Base-by-base conservation (phyloP, 2,329 filamentous ascomycete genomes). In the Zymoseptoria crescenta region DNA sequence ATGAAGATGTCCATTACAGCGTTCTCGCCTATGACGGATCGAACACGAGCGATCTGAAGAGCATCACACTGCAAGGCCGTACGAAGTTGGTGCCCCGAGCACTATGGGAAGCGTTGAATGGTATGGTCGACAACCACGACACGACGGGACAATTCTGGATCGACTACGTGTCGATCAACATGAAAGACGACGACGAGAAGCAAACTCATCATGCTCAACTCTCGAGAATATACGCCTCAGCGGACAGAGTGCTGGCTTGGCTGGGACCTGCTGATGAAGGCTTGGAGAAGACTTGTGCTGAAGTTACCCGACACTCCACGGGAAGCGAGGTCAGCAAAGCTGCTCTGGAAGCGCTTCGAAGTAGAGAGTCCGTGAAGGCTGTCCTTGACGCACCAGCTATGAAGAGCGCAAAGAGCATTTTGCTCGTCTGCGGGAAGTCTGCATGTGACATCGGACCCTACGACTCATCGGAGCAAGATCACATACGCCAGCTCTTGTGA, bases 51-150 rank as follows among this genome's bases (percentile, higher is more conserved):
- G 60, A 62, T 7, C 28, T 52, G n/a, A 55, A 54, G 51, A 52
- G 55, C 28, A 16, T 62, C 52, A 59, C 55, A 16, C 35, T 62
- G n/a, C 59, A 62, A 51, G 60, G 60, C n/a, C 56, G 60, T 2
- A 62, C 60, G n/a, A 56, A 53, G 20, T 54, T 57, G 55, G 51
- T 62, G 24, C 55, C 59, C 35, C 9, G 20, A 24, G 49, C 56
- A 13, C 55, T 59, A 24, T 59, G 55, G 57, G 19, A 45, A 27
- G 60, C 60, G n/a, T 35, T 62, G 5, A 45, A 30, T 24, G 53
- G 50, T 16, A 50, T 60, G 20, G 20, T 45, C 21, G 35, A 57
- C 20, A n/a, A 27, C 30, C 51, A 52, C 24, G 51, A 52, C n/a
- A 52, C 51, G 24, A 52, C 16, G 24, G 51, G 51, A 8, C 51